phyloP scores from a whole-genome alignment of 805 yeast genomes.

The Saturnispora hagleri region DNA sequence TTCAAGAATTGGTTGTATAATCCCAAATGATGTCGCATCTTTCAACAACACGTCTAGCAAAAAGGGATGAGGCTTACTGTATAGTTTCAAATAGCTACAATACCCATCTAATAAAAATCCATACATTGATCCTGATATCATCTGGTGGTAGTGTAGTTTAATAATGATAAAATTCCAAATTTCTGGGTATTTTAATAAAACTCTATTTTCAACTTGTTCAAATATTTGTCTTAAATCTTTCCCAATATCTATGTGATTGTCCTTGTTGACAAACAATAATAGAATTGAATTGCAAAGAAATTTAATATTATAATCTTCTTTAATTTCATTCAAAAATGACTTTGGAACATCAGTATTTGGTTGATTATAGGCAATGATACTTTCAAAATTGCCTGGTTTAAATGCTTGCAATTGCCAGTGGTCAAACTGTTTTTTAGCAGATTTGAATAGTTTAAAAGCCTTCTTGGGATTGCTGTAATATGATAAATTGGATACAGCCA shows the following conservation, averaged over 20 bases:
- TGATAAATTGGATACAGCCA: constrained; percentile 24
- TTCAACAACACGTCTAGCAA: constrained; percentile 20
- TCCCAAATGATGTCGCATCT: constrained; percentile 11
- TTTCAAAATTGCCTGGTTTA: constrained; percentile 24
- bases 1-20: constrained; percentile 12
- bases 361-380: constrained; percentile 1
- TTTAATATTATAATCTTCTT: constrained; percentile 23
- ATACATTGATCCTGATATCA: constrained; percentile 14
- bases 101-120: constrained; percentile 14
- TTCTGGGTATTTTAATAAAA: constrained; percentile 22
- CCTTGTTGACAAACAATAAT: constrained; percentile 14
- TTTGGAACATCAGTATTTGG: background rate
- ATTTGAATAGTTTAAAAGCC: constrained; percentile 18
- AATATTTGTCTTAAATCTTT: constrained; percentile 16
- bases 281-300: constrained; percentile 24
- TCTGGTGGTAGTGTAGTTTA: constrained; percentile 19
- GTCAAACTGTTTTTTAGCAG: constrained; percentile 25
- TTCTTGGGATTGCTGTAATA: constrained; percentile 19
- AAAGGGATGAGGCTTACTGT: constrained; percentile 9
- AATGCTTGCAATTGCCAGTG: constrained; percentile 26
- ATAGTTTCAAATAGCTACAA: constrained; percentile 1
- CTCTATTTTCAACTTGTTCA: constrained; percentile 13
- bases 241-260: constrained; percentile 11
- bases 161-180: constrained; percentile 23
- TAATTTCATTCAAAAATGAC: constrained; percentile 11